phyloP scores from a whole-genome alignment of 306 rosid species.

The Rosa persica region DNA sequence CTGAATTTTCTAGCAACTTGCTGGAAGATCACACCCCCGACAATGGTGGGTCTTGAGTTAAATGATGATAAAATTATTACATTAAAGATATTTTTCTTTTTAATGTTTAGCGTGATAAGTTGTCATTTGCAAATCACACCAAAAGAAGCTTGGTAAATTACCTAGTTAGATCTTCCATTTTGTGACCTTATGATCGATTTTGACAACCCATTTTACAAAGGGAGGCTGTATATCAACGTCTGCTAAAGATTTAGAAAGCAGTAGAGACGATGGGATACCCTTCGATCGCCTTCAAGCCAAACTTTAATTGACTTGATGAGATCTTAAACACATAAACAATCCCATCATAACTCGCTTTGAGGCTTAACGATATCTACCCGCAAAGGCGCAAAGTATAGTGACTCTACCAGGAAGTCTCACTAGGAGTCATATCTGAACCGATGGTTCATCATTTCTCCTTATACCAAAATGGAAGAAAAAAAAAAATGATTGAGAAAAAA shows the following conservation, averaged over 20 bases:
- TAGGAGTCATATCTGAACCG: neutral
- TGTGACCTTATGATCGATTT: neutral
- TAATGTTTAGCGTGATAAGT: neutral
- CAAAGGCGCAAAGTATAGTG: neutral
- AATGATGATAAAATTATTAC: conserved; percentile 13
- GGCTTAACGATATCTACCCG: neutral
- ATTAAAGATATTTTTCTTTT: neutral
- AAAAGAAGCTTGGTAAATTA: neutral
- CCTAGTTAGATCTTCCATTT: neutral
- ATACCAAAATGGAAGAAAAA: neutral
- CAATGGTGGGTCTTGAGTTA: conserved; percentile 9
- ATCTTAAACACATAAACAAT: neutral
- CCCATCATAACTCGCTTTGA: neutral
- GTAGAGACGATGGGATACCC: neutral
- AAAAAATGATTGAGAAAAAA: neutral
- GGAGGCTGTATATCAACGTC: neutral
- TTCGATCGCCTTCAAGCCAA: neutral
- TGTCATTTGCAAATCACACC: neutral
- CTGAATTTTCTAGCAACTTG: conserved; percentile 4
- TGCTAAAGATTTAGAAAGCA: neutral
- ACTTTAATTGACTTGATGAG: neutral
- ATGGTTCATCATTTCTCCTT: neutral
- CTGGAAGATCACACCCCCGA: neutral
- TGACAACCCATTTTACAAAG: neutral
- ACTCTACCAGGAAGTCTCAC: neutral